Base-by-base conservation (phyloP, 1,139 yeast species). In the Pneumocystis oryctolagi region DNA sequence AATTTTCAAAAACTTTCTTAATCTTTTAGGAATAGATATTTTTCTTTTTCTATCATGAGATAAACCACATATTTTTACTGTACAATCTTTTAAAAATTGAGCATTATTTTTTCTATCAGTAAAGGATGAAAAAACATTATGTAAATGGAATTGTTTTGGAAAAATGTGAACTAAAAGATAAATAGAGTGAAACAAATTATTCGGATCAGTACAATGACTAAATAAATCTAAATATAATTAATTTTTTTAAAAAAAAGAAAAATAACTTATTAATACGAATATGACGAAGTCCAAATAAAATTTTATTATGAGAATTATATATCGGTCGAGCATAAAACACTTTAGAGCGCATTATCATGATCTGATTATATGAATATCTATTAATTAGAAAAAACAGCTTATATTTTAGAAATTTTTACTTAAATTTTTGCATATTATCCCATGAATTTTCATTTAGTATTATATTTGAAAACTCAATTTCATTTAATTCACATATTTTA, bases 71-170 rank as follows among this genome's bases (percentile, higher is more conserved):
- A 16, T 18, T 28, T 59, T 61, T 47, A 28, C 35, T 16, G 35
- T 59, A 62, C 32, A 62, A 63, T 59, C 62, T 31, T 58, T 35
- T 37, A 61, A 59, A 16, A 60, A 60, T 5, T 37, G 63, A 30
- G 60, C 28, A 20, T 60, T 63, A 60, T 40, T 37, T 18, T 42
- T 61, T 25, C 61, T 58, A 18, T 61, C 59, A 14, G 63, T 60
- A 31, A 60, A 53, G 35, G 60, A 18, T 8, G 63, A 62, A 40
- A 67, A 67, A 31, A 64, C 58, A 56, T 61, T 66, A 32, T 60
- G 60, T 53, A 62, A 59, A 14, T 62, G 60, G 39, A 59, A 66
- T 47, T 65, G 68, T 59, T 61, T 58, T 3, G 68, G 68, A 62
- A 67, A 67, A 20, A 67, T 63, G 31, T 63, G 32, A 40, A 58